Percentiles rank a stretch among this genome's conserved stretches.
These are phyloP conservation scores for Trichoderma asperellum DNA, from an alignment of 2,329 filamentous ascomycete genomes.

Conservation along the genomic window DNA sequence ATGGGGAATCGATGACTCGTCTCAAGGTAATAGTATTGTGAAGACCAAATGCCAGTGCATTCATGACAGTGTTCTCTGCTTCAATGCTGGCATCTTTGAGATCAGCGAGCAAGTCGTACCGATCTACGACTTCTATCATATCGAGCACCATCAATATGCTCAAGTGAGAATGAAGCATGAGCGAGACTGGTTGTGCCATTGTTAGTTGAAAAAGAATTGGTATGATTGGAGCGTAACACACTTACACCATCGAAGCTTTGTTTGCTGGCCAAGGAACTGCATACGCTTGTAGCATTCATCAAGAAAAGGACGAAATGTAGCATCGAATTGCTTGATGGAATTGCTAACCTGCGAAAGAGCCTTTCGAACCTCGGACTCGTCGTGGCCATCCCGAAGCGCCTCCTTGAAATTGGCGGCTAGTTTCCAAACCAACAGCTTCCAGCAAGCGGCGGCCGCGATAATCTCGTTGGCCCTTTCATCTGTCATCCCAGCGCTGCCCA, in stretches of 20 bases:
- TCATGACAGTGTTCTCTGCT: constrained; percentile 9
- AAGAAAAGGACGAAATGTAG: constrained; percentile 6
- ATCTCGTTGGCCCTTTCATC: constrained; percentile 13
- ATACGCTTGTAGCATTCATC: constrained; percentile 12
- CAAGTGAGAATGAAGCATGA: constrained; percentile 7
- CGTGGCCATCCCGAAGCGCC: constrained; percentile 7
- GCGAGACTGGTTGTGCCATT: background rate
- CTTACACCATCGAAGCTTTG: constrained; percentile 14
- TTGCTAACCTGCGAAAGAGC: constrained; percentile 1
- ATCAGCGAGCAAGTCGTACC: constrained; percentile 5
- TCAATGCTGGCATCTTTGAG: constrained; percentile 17
- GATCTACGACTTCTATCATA: constrained; percentile 10
- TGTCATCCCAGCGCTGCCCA: constrained; percentile 6
- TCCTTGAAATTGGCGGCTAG: constrained; percentile 8
- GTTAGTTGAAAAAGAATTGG: background rate
- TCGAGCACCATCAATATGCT: constrained; percentile 8
- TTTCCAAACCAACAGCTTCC: constrained; percentile 12
- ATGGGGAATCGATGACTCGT: background rate
- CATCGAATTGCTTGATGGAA: background rate
- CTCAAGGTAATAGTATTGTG: constrained; percentile 10
- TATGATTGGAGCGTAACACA: background rate
- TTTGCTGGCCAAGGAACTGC: constrained; percentile 8
- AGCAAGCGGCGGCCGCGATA: constrained; percentile 7
- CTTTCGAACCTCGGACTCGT: constrained; percentile 8
- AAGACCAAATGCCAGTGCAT: constrained; percentile 6